Evolutionary conservation across 179 eudicot genomes (phyloP).

Genomic region (Beta corolliflora): DNA sequence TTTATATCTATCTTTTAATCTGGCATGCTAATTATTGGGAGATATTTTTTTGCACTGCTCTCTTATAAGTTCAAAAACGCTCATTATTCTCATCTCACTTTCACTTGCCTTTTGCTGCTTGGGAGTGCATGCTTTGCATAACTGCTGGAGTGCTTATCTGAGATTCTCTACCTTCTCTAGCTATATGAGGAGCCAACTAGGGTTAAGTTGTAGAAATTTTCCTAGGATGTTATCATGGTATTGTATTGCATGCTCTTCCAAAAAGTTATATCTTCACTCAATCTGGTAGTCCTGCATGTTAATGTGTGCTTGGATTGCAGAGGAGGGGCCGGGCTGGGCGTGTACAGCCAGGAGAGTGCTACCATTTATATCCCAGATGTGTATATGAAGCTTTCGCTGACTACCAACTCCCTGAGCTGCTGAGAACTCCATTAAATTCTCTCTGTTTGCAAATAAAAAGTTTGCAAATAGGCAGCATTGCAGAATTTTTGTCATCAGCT

Average conservation of each 20-base stretch:
- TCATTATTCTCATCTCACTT: background rate
- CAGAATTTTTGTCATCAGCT: conserved; percentile 88
- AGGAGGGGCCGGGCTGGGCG: conserved; percentile 99
- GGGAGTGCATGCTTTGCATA: conserved; percentile 6
- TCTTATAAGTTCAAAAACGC: background rate
- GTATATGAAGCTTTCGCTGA: conserved; percentile 94
- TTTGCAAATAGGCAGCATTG: conserved; percentile 85
- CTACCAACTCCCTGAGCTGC: conserved; percentile 92
- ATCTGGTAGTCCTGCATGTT: conserved; percentile 12
- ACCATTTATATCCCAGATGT: conserved; percentile 88
- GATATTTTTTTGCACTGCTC: background rate
- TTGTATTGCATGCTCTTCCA: background rate
- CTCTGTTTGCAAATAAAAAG: conserved; percentile 97
- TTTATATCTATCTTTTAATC: background rate
- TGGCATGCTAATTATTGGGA: background rate
- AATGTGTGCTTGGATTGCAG: conserved; percentile 48
- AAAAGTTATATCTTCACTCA: conserved; percentile 1
- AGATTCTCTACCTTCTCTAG: conserved; percentile 1
- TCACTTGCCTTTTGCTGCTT: conserved; percentile 4
- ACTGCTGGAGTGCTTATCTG: background rate
- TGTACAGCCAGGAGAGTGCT: conserved; percentile 97
- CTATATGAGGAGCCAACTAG: background rate
- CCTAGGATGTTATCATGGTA: background rate
- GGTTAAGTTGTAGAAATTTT: background rate
- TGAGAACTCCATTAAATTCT: conserved; percentile 94